phyloP scores from a whole-genome alignment of 2,329 filamentous ascomycete genomes.

The Trichophyton mentagrophytes region DNA sequence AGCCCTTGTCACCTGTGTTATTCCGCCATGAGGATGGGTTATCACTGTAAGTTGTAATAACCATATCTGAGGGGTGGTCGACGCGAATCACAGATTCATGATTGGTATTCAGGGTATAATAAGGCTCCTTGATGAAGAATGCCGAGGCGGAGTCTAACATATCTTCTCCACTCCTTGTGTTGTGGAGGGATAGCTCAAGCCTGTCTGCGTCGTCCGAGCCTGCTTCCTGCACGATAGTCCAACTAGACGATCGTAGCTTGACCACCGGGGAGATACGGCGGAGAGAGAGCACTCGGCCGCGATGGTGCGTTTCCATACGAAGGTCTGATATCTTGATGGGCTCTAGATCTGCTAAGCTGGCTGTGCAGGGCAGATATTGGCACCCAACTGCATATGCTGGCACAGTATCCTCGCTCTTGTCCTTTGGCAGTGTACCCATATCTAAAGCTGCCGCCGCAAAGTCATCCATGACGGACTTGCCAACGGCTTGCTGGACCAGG shows the following conservation, averaged over 20 bases:
- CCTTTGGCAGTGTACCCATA: background rate
- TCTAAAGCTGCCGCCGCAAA: background rate
- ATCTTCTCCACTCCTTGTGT: background rate
- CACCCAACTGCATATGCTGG: background rate
- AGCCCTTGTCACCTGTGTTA: background rate
- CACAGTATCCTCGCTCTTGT: background rate
- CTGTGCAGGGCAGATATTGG: background rate
- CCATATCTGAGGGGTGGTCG: slow-evolving; percentile 42
- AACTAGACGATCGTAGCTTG: background rate
- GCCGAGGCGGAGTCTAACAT: slow-evolving; percentile 17
- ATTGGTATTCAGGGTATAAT: slow-evolving; percentile 32
- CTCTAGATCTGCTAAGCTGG: background rate
- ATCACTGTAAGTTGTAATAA: slow-evolving; percentile 15
- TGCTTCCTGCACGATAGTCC: background rate
- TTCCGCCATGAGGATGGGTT: background rate
- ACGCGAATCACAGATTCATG: slow-evolving; percentile 37
- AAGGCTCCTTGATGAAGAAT: slow-evolving; percentile 43
- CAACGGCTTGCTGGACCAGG: background rate
- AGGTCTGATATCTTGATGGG: background rate
- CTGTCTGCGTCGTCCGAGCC: background rate
- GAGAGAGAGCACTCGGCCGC: background rate
- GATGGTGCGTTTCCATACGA: background rate
- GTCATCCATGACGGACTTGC: slow-evolving; percentile 1
- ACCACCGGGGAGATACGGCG: slow-evolving; percentile 1
- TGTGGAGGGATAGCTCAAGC: background rate